phyloP scores from a whole-genome alignment of 2,329 filamentous ascomycete genomes.

The Talaromyces albobiverticillius region DNA sequence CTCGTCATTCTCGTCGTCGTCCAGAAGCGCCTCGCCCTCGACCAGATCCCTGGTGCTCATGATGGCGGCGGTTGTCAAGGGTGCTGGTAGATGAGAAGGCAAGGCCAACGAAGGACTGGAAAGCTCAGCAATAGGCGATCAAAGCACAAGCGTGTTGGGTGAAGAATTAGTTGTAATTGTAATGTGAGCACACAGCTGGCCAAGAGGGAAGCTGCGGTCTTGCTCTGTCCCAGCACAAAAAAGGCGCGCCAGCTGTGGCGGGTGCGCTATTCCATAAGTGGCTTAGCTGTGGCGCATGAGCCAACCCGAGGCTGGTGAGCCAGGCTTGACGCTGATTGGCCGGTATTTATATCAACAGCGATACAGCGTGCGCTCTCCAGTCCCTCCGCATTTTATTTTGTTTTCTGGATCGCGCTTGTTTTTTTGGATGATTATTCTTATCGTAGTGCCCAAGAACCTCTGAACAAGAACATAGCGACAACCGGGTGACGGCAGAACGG shows the following conservation, averaged over 20 bases:
- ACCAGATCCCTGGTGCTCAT: conserved; percentile 70
- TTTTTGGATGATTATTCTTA: too few species aligned
- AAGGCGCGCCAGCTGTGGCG: conserved; percentile 13
- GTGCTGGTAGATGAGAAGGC: neutral
- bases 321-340: neutral
- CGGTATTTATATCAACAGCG: neutral
- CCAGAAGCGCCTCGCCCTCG: conserved; percentile 79
- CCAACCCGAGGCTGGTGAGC: neutral
- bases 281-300: conserved; percentile 4
- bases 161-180: neutral
- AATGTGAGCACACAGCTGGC: neutral
- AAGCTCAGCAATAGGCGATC: neutral
- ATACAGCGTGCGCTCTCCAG: too few species aligned
- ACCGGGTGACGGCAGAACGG: neutral
- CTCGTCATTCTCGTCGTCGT: conserved; percentile 80
- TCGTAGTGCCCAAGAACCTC: too few species aligned
- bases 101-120: neutral
- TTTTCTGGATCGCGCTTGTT: too few species aligned
- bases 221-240: conserved; percentile 1
- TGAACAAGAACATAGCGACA: too few species aligned
- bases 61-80: conserved; percentile 2
- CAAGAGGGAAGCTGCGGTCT: neutral
- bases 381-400: too few species aligned
- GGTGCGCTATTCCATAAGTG: neutral
- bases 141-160: neutral